These are phyloP conservation scores for Alternaria angustiovoidea DNA, from an alignment of 2,329 filamentous ascomycete species.

Conservation along the genomic window DNA sequence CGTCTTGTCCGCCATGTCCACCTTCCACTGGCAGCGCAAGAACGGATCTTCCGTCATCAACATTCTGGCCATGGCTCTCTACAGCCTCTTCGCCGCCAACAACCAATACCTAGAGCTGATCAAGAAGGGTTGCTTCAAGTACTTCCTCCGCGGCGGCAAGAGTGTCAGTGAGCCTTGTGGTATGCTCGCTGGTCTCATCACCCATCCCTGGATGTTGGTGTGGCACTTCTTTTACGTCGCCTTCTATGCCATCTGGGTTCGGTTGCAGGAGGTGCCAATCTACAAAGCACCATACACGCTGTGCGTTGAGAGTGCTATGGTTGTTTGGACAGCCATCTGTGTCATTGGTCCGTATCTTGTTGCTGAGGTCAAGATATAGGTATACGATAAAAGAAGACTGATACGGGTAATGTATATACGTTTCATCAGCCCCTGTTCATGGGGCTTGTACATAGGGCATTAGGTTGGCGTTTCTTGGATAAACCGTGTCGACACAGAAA, in stretches of 20 bases:
- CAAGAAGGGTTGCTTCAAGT: constrained; percentile 89
- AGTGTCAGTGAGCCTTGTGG: constrained; percentile 81
- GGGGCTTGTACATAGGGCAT: constrained; percentile 4
- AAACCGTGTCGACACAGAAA: neutral
- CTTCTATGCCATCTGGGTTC: constrained; percentile 83
- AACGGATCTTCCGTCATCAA: constrained; percentile 87
- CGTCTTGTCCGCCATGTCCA: constrained; percentile 72
- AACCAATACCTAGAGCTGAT: constrained; percentile 70
- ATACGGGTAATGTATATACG: constrained; percentile 5
- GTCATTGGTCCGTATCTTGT: constrained; percentile 86
- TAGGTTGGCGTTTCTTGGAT: neutral
- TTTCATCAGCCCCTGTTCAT: neutral
- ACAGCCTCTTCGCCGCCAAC: constrained; percentile 88
- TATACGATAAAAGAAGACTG: neutral
- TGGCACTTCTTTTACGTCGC: constrained; percentile 97
- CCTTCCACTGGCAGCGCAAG: constrained; percentile 91
- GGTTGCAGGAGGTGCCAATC: constrained; percentile 58
- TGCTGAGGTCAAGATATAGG: constrained; percentile 64
- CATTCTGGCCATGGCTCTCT: constrained; percentile 94
- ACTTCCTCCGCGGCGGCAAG: constrained; percentile 79
- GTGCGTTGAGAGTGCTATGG: constrained; percentile 69
- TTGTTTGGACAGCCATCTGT: constrained; percentile 81
- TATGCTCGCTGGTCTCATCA: constrained; percentile 81
- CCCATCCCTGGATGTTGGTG: constrained; percentile 78
- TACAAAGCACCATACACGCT: constrained; percentile 59